Evolutionary conservation across 139 green algal genomes (phyloP).

Genomic region (Spirogloea muscicola): DNA sequence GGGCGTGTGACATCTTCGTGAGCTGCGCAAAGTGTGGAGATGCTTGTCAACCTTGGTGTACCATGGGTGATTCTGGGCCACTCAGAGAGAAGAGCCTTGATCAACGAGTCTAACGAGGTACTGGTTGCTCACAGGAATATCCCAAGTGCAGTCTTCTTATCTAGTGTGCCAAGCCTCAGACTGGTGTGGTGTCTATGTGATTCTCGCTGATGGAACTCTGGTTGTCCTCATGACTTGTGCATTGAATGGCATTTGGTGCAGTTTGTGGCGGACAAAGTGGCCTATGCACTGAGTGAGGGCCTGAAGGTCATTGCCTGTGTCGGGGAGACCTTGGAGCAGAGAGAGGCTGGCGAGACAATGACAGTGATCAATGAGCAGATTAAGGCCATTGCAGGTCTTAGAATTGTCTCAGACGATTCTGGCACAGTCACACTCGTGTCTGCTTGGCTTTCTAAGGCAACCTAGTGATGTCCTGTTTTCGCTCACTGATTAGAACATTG

Average conservation of each 20-base stretch:
- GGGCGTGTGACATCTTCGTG: too few relatives aligned
- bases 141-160: too few relatives aligned
- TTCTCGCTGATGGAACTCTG: background rate
- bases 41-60: conserved; percentile 64
- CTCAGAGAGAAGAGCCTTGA: conserved; percentile 81
- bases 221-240: background rate
- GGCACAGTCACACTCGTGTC: background rate
- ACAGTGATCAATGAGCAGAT: conserved; percentile 50
- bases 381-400: conserved; percentile 46
- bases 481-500: too few relatives aligned
- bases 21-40: conserved; percentile 47
- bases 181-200: background rate
- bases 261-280: conserved; percentile 81
- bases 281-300: conserved; percentile 78
- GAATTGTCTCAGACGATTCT: background rate
- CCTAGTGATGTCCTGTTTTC: too few relatives aligned
- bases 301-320: conserved; percentile 94
- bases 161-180: too few relatives aligned
- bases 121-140: too few relatives aligned
- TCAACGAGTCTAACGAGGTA: conserved; percentile 80
- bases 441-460: too few relatives aligned
- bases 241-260: conserved; percentile 18
- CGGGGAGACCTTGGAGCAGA: conserved; percentile 91
- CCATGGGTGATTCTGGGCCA: conserved; percentile 96
- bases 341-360: conserved; percentile 68